phyloP scores from a whole-genome alignment of 2,329 filamentous ascomycete species.

The Aspergillus sp. region DNA sequence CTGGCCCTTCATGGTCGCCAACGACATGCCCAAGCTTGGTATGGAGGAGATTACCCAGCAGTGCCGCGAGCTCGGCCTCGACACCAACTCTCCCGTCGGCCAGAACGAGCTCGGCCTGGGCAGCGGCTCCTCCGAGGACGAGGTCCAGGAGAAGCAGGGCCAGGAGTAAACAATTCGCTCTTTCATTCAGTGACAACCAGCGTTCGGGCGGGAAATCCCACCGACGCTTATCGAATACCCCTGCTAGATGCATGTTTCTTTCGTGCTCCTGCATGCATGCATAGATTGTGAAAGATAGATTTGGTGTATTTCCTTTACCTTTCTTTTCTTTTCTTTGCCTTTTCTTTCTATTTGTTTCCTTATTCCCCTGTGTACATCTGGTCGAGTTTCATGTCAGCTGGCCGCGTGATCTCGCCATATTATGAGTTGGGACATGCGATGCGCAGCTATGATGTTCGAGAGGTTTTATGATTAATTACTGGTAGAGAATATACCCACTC shows the following conservation, averaged over 20 bases:
- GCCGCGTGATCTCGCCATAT: not conserved
- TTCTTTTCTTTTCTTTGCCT: too few species aligned
- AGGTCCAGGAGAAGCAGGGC: not conserved
- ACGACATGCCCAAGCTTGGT: slow-evolving; percentile 30
- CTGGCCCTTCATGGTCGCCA: slow-evolving; percentile 26
- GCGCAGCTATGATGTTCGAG: not conserved
- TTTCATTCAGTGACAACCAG: not conserved
- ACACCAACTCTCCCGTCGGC: slow-evolving; percentile 1
- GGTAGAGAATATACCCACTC: not conserved
- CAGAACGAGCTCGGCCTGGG: not conserved
- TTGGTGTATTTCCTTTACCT: not conserved
- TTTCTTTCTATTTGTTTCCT: too few species aligned
- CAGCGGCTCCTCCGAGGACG: not conserved
- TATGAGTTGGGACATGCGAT: not conserved
- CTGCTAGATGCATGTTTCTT: not conserved
- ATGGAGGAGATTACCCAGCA: slow-evolving; percentile 26
- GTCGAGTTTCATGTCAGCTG: not conserved
- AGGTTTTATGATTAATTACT: slow-evolving; percentile 1
- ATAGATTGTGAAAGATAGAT: not conserved
- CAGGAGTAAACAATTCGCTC: not conserved
- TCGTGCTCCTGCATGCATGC: not conserved
- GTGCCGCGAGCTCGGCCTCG: slow-evolving; percentile 25
- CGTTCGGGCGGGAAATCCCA: too few species aligned
- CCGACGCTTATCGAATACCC: too few species aligned
- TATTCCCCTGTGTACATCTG: not conserved